Evolutionary conservation across 2,329 filamentous ascomycete species (phyloP).

Genomic region (Aspergillus sp.): DNA sequence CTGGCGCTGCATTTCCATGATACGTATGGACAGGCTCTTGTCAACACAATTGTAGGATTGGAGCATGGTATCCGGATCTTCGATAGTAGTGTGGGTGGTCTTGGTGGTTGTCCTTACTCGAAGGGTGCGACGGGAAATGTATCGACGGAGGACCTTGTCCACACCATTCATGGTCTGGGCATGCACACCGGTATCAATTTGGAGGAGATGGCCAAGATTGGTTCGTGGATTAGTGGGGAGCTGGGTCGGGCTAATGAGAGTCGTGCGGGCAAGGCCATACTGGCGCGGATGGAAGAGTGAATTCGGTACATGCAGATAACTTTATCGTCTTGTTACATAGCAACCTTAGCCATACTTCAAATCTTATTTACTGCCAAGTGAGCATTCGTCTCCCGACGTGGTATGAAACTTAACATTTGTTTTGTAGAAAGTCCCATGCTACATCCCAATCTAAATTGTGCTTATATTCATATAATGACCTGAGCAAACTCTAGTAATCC

Average conservation of each 20-base stretch:
- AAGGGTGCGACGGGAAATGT: conserved; percentile 68
- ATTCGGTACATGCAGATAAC: background rate
- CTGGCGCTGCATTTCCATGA: conserved; percentile 68
- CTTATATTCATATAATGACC: too few species aligned
- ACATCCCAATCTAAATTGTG: too few species aligned
- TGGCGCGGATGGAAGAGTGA: conserved; percentile 36
- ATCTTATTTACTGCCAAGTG: background rate
- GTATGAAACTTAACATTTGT: too few species aligned
- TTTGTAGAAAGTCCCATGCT: too few species aligned
- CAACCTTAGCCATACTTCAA: background rate
- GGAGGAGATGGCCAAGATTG: conserved; percentile 58
- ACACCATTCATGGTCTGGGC: conserved; percentile 62
- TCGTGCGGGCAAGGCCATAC: conserved; percentile 56
- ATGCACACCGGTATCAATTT: conserved; percentile 61
- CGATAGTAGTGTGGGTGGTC: conserved; percentile 64
- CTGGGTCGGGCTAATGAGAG: conserved; percentile 56
- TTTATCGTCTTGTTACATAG: background rate
- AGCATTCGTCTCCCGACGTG: too few species aligned
- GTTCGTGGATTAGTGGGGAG: conserved; percentile 58
- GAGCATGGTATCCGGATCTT: conserved; percentile 66
- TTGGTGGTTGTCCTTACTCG: conserved; percentile 66
- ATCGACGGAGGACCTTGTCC: conserved; percentile 64
- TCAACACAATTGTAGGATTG: conserved; percentile 63
- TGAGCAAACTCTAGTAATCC: too few species aligned
- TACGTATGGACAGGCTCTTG: conserved; percentile 65